Evolutionary conservation across 768 basidiomycete genomes (phyloP).

Genomic region (Kwoniella pini): DNA sequence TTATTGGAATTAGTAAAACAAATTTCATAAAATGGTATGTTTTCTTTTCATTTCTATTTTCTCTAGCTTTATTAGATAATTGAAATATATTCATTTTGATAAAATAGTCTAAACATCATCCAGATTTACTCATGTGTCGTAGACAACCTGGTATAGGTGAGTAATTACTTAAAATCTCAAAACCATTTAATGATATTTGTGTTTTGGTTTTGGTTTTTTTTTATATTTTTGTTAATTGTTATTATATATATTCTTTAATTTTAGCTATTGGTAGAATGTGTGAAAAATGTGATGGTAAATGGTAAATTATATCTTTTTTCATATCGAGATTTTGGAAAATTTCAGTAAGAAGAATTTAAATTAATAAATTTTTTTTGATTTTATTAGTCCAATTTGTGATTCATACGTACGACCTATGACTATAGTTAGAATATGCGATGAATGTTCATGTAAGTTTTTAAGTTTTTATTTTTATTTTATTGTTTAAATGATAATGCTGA

Average conservation of each 20-base stretch:
- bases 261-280: constrained; percentile 97
- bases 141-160: constrained; percentile 94
- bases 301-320: constrained; percentile 61
- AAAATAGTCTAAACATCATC: constrained; percentile 79
- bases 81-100: too few species aligned
- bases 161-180: too few species aligned
- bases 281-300: constrained; percentile 99
- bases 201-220: too few species aligned
- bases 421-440: constrained; percentile 95
- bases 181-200: not conserved
- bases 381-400: constrained; percentile 87
- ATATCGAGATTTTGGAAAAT: too few species aligned
- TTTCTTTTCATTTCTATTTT: too few species aligned
- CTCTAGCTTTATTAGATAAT: too few species aligned
- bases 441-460: constrained; percentile 99
- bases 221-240: too few species aligned
- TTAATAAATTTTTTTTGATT: not conserved
- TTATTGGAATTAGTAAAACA: too few species aligned
- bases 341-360: not conserved
- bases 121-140: constrained; percentile 99
- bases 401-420: constrained; percentile 99
- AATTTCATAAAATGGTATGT: too few species aligned
- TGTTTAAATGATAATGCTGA: too few species aligned
- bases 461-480: too few species aligned
- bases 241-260: too few species aligned